phyloP scores from a whole-genome alignment of 2,329 filamentous ascomycete genomes.

The Talaromyces verruculosus region DNA sequence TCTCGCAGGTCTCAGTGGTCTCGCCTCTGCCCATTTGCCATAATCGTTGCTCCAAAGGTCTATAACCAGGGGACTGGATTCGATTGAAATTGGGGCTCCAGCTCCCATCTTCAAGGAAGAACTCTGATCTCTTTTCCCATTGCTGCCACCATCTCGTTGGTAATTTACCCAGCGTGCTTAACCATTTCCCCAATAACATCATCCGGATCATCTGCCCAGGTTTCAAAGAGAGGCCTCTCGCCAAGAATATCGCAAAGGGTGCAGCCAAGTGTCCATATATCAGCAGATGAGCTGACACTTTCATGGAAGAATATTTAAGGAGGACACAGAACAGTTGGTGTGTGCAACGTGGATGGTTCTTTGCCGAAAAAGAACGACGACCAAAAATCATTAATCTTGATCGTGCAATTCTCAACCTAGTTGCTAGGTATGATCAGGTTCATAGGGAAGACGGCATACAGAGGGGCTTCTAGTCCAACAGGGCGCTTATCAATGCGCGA shows the following conservation, averaged over 20 bases:
- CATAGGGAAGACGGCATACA: too few species aligned
- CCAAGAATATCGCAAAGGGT: conserved; percentile 7
- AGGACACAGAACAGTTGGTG: too few species aligned
- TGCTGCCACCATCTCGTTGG: not conserved
- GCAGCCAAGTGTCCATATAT: too few species aligned
- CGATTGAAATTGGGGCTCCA: not conserved
- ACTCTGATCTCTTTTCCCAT: not conserved
- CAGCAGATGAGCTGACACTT: too few species aligned
- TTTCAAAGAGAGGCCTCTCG: not conserved
- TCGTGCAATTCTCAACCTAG: too few species aligned
- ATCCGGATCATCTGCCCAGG: not conserved
- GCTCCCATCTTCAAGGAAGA: not conserved
- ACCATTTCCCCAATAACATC: not conserved
- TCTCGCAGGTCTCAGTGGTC: not conserved
- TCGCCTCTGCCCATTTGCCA: conserved; percentile 1
- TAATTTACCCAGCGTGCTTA: not conserved
- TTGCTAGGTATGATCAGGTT: too few species aligned
- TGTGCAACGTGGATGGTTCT: too few species aligned
- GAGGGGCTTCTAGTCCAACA: too few species aligned
- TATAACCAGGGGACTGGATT: not conserved
- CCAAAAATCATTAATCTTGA: too few species aligned
- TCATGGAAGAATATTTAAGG: too few species aligned
- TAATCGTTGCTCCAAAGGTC: not conserved
- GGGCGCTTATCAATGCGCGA: too few species aligned
- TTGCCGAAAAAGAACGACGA: too few species aligned